Evolutionary conservation across 2,329 filamentous ascomycete species (phyloP).

Genomic region (Leptographium wingfieldii): DNA sequence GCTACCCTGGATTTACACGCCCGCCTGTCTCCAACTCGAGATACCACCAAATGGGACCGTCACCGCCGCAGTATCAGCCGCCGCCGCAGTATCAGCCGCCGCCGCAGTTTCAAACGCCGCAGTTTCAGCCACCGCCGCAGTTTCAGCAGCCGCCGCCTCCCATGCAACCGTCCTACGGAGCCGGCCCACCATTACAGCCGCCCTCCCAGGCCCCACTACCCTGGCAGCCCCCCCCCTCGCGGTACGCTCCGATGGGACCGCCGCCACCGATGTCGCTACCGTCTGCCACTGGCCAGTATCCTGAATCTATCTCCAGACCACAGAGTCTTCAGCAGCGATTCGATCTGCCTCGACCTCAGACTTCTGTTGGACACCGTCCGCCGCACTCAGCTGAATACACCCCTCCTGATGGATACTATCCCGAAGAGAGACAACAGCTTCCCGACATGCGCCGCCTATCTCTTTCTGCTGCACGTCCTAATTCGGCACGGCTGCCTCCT

Average conservation of each 20-base stretch:
- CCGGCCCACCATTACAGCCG: background rate
- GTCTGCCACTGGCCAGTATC: background rate
- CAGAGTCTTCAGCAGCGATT: conserved; percentile 15
- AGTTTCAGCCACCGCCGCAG: background rate
- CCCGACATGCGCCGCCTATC: conserved; percentile 29
- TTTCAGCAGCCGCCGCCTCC: background rate
- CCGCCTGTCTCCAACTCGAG: conserved; percentile 25
- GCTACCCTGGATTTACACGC: conserved; percentile 23
- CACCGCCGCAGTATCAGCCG: background rate
- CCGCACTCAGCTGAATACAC: conserved; percentile 20
- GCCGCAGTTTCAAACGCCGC: background rate
- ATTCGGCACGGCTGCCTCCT: conserved; percentile 23
- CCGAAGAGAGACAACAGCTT: conserved; percentile 17
- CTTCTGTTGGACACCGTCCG: conserved; percentile 24
- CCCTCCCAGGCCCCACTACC: background rate
- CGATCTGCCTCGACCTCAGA: conserved; percentile 19
- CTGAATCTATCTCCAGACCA: background rate
- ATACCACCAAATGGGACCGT: conserved; percentile 15
- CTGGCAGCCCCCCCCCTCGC: background rate
- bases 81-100: background rate
- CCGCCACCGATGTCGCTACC: background rate
- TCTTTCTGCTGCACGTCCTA: conserved; percentile 38
- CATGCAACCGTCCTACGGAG: background rate
- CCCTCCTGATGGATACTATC: conserved; percentile 27
- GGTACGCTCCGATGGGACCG: background rate